Evolutionary conservation across 2,329 filamentous ascomycete species (phyloP), one percentile per base, ranked within the genome.

Genomic region (Spiromastix sp.): DNA sequence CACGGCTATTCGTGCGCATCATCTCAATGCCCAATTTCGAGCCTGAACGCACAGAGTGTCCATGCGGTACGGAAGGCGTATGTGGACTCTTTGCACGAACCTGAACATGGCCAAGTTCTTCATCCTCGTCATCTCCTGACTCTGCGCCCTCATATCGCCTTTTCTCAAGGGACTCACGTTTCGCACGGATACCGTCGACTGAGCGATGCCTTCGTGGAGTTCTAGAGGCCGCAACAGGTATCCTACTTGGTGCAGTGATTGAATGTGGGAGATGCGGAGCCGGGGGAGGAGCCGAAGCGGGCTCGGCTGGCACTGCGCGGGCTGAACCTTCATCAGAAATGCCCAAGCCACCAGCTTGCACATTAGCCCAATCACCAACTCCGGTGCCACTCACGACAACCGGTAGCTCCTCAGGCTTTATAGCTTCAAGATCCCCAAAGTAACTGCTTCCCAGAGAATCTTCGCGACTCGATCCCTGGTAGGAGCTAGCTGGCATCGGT

Each of bases 11-110:
- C 13, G 89, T 93, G 31, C 89, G 78, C 85, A 95, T 89, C 89
- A 96, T 95, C 58, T 96, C 89, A 32, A 86, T 91, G 2, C 86
- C 86, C 2, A 96, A 72, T 58, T 94, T 95, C 1, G 86, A 94
- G 36, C 81, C 83, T 9, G 82, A 80, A 16, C 83, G 70, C 24
- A 69, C n/a, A n/a, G n/a, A n/a, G n/a, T n/a, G n/a, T n/a, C n/a
- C n/a, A n/a, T n/a, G n/a, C n/a, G 67, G 11, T 10, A 7, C 16
- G 28, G 16, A 10, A 15, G n/a, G n/a, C n/a, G n/a, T n/a, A n/a
- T n/a, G 46, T 32, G 64, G 64, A 56, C 58, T 81, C 60, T 62
- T 66, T 41, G 59, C 61, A 13, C 63, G 67, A 40, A 59, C 58
- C 48, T 64, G 66, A 11, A 63, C 52, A 47, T 70, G 68, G 5